Base-by-base conservation (phyloP, 139 green algal species). In the Haematococcus lacustris region DNA sequence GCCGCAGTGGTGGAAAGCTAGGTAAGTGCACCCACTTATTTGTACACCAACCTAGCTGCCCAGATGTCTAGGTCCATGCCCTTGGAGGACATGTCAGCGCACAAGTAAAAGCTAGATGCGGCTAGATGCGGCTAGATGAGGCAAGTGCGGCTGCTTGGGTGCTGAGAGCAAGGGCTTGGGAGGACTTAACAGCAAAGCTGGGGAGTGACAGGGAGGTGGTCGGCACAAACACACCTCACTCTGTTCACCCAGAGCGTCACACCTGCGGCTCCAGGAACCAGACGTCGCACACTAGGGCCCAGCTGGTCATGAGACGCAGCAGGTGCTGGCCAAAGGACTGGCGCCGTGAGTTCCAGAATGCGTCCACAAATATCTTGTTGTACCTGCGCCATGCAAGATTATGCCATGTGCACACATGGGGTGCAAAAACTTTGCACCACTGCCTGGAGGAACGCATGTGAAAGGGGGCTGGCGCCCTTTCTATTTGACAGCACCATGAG, bases 311-410 rank as follows among this genome's bases (percentile, higher is more conserved):
- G 63, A 98, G 82, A 66, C 90, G 90, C 35, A 92, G 32, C 66
- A 98, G 78, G 76, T 98, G 93, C 34, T 81, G 79, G 25, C 90
- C 92, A 84, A 98, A 98, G n/a, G 93, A 93, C 85, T 97, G 87
- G 2, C 81, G 70, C 70, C 51, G 62, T 70, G 78, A 90, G 82
- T 98, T 98, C 95, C 95, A 98, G 75, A 98, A 99, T 9, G 95
- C 94, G 62, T 99, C 95, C 43, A 98, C 95, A 76, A 99, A 99
- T 13, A 97, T 96, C 76, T 98, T 98, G 90, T 99, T 98, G 90
- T 99, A 99, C 84, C 94, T 96, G 78, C 57, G 32, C 57, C 47
- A 57, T 13, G 47, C 13, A 13, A 21, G 21, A 57, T 57, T 57
- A 21, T 57, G 13, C 13, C 47, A 57, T 57, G 21, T 57, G 47